A percentile compares a stretch with the other conserved stretches of the same genome.
Conservation (phyloP, 305 asterid species). For the Rubia peregrina region DNA sequence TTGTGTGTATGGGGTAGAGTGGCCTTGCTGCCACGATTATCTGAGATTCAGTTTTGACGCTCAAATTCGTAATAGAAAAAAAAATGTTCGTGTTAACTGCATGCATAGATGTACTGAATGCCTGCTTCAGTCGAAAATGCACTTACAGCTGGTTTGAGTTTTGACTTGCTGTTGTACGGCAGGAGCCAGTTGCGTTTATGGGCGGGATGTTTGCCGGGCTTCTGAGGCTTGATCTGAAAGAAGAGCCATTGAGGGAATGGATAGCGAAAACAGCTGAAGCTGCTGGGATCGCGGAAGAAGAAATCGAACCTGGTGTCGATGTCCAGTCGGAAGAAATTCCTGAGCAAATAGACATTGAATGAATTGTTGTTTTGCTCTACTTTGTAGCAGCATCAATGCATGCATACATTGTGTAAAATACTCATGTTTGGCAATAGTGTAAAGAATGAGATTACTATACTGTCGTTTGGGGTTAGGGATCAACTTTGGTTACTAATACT, state of each 20-base stretch:
- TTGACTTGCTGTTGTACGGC: too few species aligned
- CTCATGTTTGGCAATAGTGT: background rate
- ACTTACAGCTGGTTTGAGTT: too few species aligned
- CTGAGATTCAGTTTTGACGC: too few species aligned
- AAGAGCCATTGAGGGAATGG: constrained; percentile 87
- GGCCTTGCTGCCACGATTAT: too few species aligned
- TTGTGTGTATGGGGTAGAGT: too few species aligned
- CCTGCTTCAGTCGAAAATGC: too few species aligned
- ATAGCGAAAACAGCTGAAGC: constrained; percentile 64
- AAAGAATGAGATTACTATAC: background rate
- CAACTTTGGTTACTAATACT: too few species aligned
- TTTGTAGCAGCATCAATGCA: background rate
- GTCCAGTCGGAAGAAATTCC: constrained; percentile 34
- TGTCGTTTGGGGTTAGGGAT: background rate
- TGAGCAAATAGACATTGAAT: constrained; percentile 65
- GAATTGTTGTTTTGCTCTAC: constrained; percentile 15
- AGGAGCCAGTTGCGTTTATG: constrained; percentile 79
- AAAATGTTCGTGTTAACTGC: too few species aligned
- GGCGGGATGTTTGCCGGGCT: constrained; percentile 91
- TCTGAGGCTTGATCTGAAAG: constrained; percentile 72
- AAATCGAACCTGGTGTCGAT: constrained; percentile 20
- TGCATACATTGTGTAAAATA: background rate
- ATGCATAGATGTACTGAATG: too few species aligned
- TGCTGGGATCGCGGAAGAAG: constrained; percentile 51
- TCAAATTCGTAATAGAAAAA: too few species aligned